Base-by-base conservation (phyloP, 1,284 basidiomycete genomes). In the Trichosporon sp. region DNA sequence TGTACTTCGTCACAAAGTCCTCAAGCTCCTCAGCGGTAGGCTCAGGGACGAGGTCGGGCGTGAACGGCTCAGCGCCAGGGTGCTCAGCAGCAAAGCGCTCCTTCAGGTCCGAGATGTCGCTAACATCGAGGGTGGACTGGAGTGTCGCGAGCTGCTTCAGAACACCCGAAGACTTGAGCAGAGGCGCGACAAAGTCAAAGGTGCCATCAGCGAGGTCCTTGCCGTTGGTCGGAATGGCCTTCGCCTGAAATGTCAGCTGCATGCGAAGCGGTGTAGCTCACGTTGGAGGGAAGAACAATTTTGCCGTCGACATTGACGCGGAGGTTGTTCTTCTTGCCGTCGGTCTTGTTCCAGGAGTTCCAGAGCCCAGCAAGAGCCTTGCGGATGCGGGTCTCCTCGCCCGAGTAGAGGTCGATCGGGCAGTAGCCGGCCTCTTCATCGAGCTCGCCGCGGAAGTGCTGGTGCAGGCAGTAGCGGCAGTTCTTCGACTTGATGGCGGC, bases 401-500 rank as follows among this genome's bases (percentile, higher is more conserved):
- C 85, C 15, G 93, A 94, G 81, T 89, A 97, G 27, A 97, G 84
- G 82, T 97, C 94, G 64, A 97, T 83, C 0, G 94, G 94, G 78
- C 93, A 94, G 81, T 92, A 97, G 9, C 68, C 66, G 13, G 68
- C 72, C 7, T 68, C 65, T 8, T 64, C 62, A n/a, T 67, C 67
- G 47, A 62, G 29, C 7, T 42, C 38, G n/a, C 73, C 75, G n/a
- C 77, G 71, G 74, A 90, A 79, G 74, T 88, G 86, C n/a, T 88
- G 85, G 80, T 96, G 92, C 89, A 96, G 90, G 79, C 92, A 93
- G 81, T 92, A 95, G 72, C 94, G 87, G 84, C 93, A 95, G 34
- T 90, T 89, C 31, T 82, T 83, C 5, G 85, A 85, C 85, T 96
- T 97, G 76, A 89, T 83, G 0, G 77, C 70, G 18, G 82, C 84